These are phyloP conservation scores for Pseudocercospora cruenta DNA, from an alignment of 2,329 filamentous ascomycete species.

Conservation along the genomic window DNA sequence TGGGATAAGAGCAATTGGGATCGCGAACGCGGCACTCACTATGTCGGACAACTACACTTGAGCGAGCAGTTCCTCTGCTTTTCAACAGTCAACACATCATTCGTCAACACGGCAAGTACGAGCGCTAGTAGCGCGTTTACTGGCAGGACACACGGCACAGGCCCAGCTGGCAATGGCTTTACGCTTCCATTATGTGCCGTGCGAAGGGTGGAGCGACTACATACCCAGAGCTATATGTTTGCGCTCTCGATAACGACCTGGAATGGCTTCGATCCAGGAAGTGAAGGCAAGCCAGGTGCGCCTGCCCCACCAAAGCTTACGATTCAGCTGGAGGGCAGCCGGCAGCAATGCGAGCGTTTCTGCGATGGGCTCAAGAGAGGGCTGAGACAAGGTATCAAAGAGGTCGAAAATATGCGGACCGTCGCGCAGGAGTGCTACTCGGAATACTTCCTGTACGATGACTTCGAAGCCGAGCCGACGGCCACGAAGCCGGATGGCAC, in stretches of 20 bases:
- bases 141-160: slow-evolving; percentile 88
- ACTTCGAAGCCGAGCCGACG: slow-evolving; percentile 49
- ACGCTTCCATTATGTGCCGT: slow-evolving; percentile 91
- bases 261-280: slow-evolving; percentile 70
- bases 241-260: slow-evolving; percentile 93
- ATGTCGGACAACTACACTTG: slow-evolving; percentile 88
- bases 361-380: slow-evolving; percentile 95
- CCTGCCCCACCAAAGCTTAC: slow-evolving; percentile 84
- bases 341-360: slow-evolving; percentile 89
- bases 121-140: slow-evolving; percentile 82
- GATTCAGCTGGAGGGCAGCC: slow-evolving; percentile 84
- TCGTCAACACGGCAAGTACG: slow-evolving; percentile 76
- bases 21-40: slow-evolving; percentile 66
- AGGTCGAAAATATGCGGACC: slow-evolving; percentile 79
- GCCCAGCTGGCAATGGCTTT: slow-evolving; percentile 93
- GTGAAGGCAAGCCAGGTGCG: slow-evolving; percentile 44
- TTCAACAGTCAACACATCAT: slow-evolving; percentile 89
- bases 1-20: slow-evolving; percentile 69
- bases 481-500: slow-evolving; percentile 49
- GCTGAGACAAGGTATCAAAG: slow-evolving; percentile 81
- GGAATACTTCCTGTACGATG: slow-evolving; percentile 63
- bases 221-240: slow-evolving; percentile 90
- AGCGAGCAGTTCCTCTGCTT: slow-evolving; percentile 97
- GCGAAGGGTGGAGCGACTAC: slow-evolving; percentile 85
- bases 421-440: slow-evolving; percentile 89